Conservation (phyloP, 2,329 filamentous ascomycete genomes). For the Fusarium sp. region DNA sequence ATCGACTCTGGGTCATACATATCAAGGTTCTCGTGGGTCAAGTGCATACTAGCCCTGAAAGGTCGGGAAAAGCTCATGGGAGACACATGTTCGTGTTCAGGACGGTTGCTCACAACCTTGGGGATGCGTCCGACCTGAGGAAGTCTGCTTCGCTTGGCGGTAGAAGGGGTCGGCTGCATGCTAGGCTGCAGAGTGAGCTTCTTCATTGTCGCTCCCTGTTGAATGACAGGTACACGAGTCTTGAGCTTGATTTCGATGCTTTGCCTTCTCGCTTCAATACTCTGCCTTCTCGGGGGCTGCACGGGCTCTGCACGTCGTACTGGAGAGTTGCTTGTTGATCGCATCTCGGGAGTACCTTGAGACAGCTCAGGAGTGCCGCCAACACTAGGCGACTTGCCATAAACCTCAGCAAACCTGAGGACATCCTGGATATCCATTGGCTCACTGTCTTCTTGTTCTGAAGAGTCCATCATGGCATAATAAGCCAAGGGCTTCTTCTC, state of each 20-base stretch:
- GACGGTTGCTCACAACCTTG: slow-evolving; percentile 77
- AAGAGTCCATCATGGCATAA: slow-evolving; percentile 71
- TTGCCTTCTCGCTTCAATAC: not conserved
- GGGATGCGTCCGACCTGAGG: slow-evolving; percentile 89
- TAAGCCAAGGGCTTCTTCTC: slow-evolving; percentile 67
- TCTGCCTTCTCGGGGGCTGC: not conserved
- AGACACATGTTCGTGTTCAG: slow-evolving; percentile 74
- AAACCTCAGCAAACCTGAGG: slow-evolving; percentile 62
- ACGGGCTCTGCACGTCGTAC: slow-evolving; percentile 13
- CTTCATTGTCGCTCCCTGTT: slow-evolving; percentile 9
- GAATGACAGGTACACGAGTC: slow-evolving; percentile 16
- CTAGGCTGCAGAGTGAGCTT: slow-evolving; percentile 11
- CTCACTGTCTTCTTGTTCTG: slow-evolving; percentile 65
- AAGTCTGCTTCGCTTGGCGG: slow-evolving; percentile 67
- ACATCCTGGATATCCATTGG: slow-evolving; percentile 57
- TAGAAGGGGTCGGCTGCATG: slow-evolving; percentile 6
- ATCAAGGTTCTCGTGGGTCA: slow-evolving; percentile 47
- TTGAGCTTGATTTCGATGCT: slow-evolving; percentile 14
- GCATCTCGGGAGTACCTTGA: slow-evolving; percentile 32
- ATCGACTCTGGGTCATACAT: slow-evolving; percentile 54
- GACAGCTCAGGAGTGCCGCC: slow-evolving; percentile 29
- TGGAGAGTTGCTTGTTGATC: slow-evolving; percentile 17
- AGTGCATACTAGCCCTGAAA: slow-evolving; percentile 69
- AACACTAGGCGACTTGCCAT: slow-evolving; percentile 41
- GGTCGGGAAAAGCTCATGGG: slow-evolving; percentile 88